Conservation (phyloP, 2,329 filamentous ascomycete genomes). For the Fusarium redolens region DNA sequence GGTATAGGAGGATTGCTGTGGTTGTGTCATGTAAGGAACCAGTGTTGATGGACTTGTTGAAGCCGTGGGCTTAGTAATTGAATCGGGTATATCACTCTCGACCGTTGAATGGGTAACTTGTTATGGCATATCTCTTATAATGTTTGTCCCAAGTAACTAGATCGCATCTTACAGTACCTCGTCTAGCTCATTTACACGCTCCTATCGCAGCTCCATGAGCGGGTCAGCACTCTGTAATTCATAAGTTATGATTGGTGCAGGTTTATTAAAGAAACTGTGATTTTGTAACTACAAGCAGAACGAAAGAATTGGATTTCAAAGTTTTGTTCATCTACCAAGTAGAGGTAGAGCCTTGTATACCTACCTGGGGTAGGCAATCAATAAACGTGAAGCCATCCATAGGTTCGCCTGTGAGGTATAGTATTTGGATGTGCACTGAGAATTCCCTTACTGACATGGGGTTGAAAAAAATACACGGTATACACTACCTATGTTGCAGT, state of each 20-base stretch:
- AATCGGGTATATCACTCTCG: neutral
- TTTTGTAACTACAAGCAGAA: neutral
- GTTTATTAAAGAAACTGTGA: neutral
- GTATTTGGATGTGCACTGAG: no score
- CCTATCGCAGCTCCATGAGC: neutral
- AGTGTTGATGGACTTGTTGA: neutral
- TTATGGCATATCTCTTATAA: neutral
- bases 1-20: neutral
- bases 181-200: no score
- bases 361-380: no score
- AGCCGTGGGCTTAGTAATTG: neutral
- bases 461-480: no score
- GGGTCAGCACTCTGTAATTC: conserved; percentile 6
- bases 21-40: neutral
- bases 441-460: no score
- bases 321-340: neutral
- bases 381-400: no score
- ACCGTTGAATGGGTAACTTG: neutral
- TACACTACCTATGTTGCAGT: no score
- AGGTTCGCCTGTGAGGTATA: neutral
- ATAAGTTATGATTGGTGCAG: neutral
- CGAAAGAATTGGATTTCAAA: neutral
- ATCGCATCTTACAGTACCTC: no score
- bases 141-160: no score
- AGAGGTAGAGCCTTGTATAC: neutral